Conservation (phyloP, 1,139 yeast genomes). For the Pichia sp. region DNA sequence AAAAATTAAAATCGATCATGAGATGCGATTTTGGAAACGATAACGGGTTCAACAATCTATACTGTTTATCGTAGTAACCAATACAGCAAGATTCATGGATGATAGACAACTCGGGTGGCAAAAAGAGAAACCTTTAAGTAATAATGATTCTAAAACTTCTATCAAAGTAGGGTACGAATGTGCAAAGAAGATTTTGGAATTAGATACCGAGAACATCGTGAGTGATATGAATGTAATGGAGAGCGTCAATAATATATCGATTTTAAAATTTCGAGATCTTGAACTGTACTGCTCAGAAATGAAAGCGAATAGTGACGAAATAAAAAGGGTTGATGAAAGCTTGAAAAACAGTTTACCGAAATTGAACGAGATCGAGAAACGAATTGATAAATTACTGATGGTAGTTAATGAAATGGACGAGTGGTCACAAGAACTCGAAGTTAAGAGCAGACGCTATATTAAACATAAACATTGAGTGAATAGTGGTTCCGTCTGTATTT, state of each 20-base stretch:
- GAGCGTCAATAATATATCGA: constrained; percentile 49
- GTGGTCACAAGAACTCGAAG: constrained; percentile 50
- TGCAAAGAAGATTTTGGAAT: constrained; percentile 32
- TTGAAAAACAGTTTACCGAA: constrained; percentile 15
- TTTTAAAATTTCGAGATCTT: constrained; percentile 46
- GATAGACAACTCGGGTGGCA: not conserved
- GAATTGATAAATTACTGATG: constrained; percentile 36
- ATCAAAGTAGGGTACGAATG: constrained; percentile 26
- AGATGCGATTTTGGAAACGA: too few relatives aligned
- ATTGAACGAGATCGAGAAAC: constrained; percentile 37
- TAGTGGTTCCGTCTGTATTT: too few relatives aligned
- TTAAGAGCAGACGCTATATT: constrained; percentile 18
- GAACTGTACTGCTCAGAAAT: constrained; percentile 39
- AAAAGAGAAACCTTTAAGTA: not conserved
- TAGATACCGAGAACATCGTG: constrained; percentile 47
- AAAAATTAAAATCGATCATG: too few relatives aligned
- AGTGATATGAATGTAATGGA: constrained; percentile 45
- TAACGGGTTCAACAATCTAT: too few relatives aligned
- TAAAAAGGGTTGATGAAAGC: not conserved
- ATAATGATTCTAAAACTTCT: constrained; percentile 15
- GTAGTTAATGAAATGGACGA: constrained; percentile 48
- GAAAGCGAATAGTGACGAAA: constrained; percentile 23
- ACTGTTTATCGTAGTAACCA: too few relatives aligned
- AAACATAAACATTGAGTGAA: not conserved
- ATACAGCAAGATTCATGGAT: too few relatives aligned